Conservation (phyloP, 1,284 basidiomycete genomes). For the Tilletia caries region DNA sequence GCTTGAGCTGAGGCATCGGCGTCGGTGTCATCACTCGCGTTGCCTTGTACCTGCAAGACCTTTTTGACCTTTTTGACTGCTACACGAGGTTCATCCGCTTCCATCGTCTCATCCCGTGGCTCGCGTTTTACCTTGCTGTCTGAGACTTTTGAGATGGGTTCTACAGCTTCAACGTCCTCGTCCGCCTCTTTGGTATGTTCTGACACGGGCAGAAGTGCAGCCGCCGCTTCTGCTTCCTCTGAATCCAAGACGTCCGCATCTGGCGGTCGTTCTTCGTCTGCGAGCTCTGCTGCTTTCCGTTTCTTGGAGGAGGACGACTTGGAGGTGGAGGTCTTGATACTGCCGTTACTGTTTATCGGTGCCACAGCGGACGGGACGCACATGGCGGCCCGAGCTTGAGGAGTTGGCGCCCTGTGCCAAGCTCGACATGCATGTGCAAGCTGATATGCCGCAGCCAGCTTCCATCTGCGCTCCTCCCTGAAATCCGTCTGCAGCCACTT, state of each 20-base stretch:
- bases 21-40: conserved; percentile 34
- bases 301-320: background rate
- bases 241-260: background rate
- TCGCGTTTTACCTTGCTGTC: background rate
- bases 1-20: conserved; percentile 25
- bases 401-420: conserved; percentile 73
- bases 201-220: conserved; percentile 18
- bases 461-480: conserved; percentile 90
- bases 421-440: conserved; percentile 78
- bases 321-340: background rate
- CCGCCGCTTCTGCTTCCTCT: conserved; percentile 12
- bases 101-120: background rate
- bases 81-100: background rate
- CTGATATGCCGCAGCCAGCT: conserved; percentile 76
- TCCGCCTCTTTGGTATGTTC: conserved; percentile 20
- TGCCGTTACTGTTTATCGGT: background rate
- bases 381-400: conserved; percentile 65
- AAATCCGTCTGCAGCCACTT: conserved; percentile 97
- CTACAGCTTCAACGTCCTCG: background rate
- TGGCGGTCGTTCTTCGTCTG: background rate
- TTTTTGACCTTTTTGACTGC: conserved; percentile 21
- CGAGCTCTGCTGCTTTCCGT: conserved; percentile 6
- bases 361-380: conserved; percentile 57
- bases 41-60: conserved; percentile 40
- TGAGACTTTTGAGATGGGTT: background rate